Evolutionary conservation across 2,329 filamentous ascomycete genomes (phyloP).

Genomic region (Cercospora nicotianae): DNA sequence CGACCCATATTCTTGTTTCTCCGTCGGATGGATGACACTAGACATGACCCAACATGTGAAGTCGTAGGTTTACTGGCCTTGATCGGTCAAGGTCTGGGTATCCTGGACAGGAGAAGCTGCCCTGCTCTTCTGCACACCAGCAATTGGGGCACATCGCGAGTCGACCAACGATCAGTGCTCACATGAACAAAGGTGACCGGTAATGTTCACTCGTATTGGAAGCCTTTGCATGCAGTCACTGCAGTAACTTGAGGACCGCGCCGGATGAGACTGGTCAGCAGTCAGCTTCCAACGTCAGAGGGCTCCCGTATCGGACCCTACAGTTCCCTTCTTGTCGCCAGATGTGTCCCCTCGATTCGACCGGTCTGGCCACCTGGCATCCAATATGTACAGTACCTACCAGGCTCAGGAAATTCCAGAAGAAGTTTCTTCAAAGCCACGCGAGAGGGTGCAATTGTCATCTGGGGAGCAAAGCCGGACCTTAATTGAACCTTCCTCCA

Average conservation of each 20-base stretch:
- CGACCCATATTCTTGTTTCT: not conserved
- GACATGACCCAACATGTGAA: not conserved
- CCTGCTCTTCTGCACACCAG: not conserved
- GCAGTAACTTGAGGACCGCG: not conserved
- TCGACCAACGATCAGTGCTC: not conserved
- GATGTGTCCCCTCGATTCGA: not conserved
- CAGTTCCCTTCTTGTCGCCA: not conserved
- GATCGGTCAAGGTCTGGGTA: not conserved
- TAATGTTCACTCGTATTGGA: not conserved
- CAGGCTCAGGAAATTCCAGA: not conserved
- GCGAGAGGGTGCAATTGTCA: not conserved
- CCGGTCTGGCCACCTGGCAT: not conserved
- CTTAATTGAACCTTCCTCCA: conserved; percentile 3
- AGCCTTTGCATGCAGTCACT: not conserved
- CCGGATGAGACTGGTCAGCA: not conserved
- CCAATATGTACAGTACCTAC: not conserved
- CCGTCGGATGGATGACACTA: not conserved
- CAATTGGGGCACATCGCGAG: not conserved
- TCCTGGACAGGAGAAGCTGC: conserved; percentile 1
- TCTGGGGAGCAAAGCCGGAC: not conserved
- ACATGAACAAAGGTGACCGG: not conserved
- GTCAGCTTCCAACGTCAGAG: not conserved
- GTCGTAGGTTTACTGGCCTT: not conserved
- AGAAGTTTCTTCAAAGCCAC: not conserved
- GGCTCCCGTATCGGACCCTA: not conserved